Evolutionary conservation across 148 eudicot genomes (phyloP).

Genomic region (Gaultheria prostrata): DNA sequence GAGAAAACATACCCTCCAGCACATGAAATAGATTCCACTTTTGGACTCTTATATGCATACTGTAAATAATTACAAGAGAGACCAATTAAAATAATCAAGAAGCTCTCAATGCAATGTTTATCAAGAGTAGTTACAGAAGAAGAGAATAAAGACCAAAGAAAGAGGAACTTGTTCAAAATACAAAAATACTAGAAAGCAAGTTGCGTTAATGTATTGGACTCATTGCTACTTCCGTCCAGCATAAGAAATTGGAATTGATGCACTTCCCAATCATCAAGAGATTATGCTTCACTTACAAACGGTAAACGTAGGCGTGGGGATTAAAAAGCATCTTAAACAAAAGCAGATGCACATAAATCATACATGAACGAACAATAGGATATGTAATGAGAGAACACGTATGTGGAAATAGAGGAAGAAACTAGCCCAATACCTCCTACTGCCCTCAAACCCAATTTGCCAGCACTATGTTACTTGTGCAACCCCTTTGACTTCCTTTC

Average conservation of each 20-base stretch:
- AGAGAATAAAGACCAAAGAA: background rate
- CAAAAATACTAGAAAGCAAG: background rate
- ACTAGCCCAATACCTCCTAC: too few relatives aligned
- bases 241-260: background rate
- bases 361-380: too few relatives aligned
- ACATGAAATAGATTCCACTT: constrained; percentile 2
- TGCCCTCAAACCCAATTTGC: too few relatives aligned
- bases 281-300: background rate
- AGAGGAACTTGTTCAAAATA: background rate
- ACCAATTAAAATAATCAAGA: background rate
- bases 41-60: constrained; percentile 7
- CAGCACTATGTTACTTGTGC: too few relatives aligned
- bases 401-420: too few relatives aligned
- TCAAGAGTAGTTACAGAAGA: background rate
- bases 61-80: background rate
- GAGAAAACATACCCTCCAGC: constrained; percentile 6
- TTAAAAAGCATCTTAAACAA: background rate
- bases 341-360: background rate
- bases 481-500: too few relatives aligned
- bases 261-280: background rate
- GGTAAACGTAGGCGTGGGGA: constrained; percentile 19
- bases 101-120: background rate
- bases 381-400: too few relatives aligned
- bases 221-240: background rate
- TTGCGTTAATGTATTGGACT: background rate